phyloP scores from a whole-genome alignment of 129 eudicot genomes.

The Artemisia tridentata region DNA sequence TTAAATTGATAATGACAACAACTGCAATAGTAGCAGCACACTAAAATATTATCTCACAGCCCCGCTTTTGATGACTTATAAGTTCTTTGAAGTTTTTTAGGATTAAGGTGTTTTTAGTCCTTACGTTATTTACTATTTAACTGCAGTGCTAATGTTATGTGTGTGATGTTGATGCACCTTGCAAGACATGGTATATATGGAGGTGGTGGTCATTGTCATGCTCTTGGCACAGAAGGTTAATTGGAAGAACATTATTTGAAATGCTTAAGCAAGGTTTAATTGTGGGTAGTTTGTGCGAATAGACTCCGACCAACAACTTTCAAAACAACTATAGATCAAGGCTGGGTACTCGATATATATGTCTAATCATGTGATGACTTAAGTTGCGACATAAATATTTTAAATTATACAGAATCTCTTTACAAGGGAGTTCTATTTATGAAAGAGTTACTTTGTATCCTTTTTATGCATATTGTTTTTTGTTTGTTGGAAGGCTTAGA shows the following conservation, averaged over 20 bases:
- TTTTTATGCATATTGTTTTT: too few species aligned
- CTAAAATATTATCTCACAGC: neutral
- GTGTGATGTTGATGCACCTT: slow-evolving; percentile 76
- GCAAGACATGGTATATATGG: slow-evolving; percentile 63
- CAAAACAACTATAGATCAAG: too few species aligned
- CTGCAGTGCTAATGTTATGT: slow-evolving; percentile 74
- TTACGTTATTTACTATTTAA: slow-evolving; percentile 2
- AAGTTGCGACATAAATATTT: too few species aligned
- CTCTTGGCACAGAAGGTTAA: slow-evolving; percentile 52
- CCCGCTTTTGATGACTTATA: neutral
- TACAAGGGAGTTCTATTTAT: too few species aligned
- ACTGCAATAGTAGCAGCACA: too few species aligned
- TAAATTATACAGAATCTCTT: too few species aligned
- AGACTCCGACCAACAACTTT: too few species aligned
- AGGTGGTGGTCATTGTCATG: slow-evolving; percentile 60
- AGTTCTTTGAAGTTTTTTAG: neutral
- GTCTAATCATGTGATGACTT: too few species aligned
- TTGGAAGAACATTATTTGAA: slow-evolving; percentile 35
- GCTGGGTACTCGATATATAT: too few species aligned
- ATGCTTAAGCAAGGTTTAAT: neutral
- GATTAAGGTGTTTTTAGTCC: neutral
- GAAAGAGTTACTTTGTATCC: too few species aligned
- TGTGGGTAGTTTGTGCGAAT: neutral
- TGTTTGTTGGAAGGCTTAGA: too few species aligned
- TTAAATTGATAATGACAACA: too few species aligned